A percentile compares a stretch with the other conserved stretches of the same genome.
Evolutionary conservation across 176 grass and related monocot species (phyloP).

Genomic region (Chloris gayana): DNA sequence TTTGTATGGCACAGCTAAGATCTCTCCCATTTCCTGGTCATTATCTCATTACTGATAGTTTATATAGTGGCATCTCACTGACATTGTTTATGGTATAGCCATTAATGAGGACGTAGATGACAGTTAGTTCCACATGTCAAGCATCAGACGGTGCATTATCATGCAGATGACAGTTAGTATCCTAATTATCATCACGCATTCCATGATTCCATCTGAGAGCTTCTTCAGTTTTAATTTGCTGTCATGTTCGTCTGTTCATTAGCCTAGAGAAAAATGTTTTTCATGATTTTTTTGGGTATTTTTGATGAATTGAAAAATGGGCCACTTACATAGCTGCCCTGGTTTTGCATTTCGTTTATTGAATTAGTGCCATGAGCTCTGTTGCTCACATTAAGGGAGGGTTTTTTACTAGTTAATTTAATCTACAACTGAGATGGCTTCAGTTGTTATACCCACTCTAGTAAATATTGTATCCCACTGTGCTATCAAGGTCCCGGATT

Average conservation of each 20-base stretch:
- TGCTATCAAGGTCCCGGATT: conserved; percentile 3
- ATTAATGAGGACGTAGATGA: conserved; percentile 35
- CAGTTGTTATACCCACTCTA: neutral
- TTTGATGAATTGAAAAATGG: neutral
- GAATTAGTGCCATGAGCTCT: neutral
- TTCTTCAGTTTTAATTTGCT: neutral
- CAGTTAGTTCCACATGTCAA: conserved; percentile 48
- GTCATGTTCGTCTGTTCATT: neutral
- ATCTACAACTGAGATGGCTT: neutral
- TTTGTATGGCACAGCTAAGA: conserved; percentile 21
- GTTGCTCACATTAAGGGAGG: neutral
- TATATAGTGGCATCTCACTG: conserved; percentile 27
- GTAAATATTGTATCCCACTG: neutral
- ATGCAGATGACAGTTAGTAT: neutral
- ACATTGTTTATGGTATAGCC: conserved; percentile 17
- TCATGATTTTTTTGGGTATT: neutral
- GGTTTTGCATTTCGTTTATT: neutral
- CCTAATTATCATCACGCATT: conserved; percentile 1
- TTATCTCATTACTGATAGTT: conserved; percentile 36
- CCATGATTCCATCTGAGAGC: neutral
- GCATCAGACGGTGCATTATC: conserved; percentile 38
- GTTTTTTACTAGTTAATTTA: neutral
- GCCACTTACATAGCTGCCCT: neutral
- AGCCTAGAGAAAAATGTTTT: neutral
- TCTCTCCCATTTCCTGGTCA: conserved; percentile 32